Evolutionary conservation across 2,329 filamentous ascomycete genomes (phyloP).

Genomic region (Aschersonia sp.): DNA sequence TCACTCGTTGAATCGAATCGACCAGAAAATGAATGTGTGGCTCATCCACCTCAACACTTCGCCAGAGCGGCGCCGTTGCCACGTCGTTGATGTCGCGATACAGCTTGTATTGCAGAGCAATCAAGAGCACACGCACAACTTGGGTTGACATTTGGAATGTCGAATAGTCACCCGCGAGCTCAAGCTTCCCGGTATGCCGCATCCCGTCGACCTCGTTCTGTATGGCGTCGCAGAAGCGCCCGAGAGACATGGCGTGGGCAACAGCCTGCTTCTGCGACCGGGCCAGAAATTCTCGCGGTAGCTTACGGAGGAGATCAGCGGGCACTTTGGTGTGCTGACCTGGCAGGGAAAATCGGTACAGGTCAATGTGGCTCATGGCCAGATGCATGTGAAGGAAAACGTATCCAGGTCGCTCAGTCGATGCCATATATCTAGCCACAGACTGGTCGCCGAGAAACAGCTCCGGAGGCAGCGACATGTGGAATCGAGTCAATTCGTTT

Average conservation of each 20-base stretch:
- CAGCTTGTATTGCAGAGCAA: slow-evolving; percentile 19
- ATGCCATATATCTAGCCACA: slow-evolving; percentile 15
- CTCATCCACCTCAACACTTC: slow-evolving; percentile 16
- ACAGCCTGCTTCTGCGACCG: slow-evolving; percentile 24
- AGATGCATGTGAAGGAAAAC: slow-evolving; percentile 22
- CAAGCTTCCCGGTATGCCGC: slow-evolving; percentile 10
- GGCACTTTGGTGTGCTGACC: slow-evolving; percentile 17
- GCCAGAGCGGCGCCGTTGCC: slow-evolving; percentile 22
- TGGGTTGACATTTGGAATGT: slow-evolving; percentile 17
- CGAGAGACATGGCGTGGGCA: slow-evolving; percentile 21
- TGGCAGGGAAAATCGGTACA: slow-evolving; percentile 24
- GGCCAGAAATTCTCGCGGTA: slow-evolving; percentile 20
- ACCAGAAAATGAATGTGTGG: slow-evolving; percentile 17
- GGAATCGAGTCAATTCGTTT: slow-evolving; percentile 20
- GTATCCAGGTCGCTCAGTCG: slow-evolving; percentile 17
- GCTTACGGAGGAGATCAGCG: slow-evolving; percentile 16
- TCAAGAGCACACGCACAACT: slow-evolving; percentile 17
- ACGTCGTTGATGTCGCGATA: slow-evolving; percentile 18
- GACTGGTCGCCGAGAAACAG: slow-evolving; percentile 19
- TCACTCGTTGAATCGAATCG: slow-evolving; percentile 17
- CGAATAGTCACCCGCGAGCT: slow-evolving; percentile 15
- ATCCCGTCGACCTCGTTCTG: slow-evolving; percentile 14
- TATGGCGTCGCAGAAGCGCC: slow-evolving; percentile 20
- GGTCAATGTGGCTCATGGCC: slow-evolving; percentile 20
- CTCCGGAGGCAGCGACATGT: slow-evolving; percentile 18